These are phyloP conservation scores for Magnusiomyces tetraspermus DNA, from an alignment of 1,139 yeast genomes.

Conservation along the genomic window DNA sequence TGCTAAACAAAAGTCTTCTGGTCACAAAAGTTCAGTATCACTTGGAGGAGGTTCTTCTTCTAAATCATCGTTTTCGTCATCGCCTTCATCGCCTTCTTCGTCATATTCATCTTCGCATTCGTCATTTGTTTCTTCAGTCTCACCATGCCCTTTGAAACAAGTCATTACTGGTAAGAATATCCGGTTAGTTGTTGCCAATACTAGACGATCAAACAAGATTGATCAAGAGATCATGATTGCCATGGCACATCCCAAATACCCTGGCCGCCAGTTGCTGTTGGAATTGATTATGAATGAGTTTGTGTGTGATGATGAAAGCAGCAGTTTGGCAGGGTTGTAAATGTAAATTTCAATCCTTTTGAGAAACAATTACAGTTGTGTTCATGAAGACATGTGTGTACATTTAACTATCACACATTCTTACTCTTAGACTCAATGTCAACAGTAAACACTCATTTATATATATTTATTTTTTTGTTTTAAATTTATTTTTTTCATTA, in stretches of 20 bases:
- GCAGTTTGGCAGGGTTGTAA: constrained; percentile 24
- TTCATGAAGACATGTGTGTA: too few species aligned
- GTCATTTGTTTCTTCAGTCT: not conserved
- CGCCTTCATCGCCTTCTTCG: not conserved
- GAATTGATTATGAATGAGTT: constrained; percentile 31
- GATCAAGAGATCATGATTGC: constrained; percentile 41
- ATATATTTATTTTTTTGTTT: too few species aligned
- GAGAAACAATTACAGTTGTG: too few species aligned
- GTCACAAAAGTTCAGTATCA: too few species aligned
- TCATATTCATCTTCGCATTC: too few species aligned
- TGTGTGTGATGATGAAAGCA: constrained; percentile 27
- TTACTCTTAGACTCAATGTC: too few species aligned
- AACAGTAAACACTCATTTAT: too few species aligned
- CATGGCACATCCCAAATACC: constrained; percentile 62
- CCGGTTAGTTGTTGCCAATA: constrained; percentile 34
- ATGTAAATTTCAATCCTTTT: not conserved
- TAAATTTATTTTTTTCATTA: too few species aligned
- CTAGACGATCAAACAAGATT: constrained; percentile 37
- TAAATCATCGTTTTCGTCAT: not conserved
- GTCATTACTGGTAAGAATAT: constrained; percentile 59
- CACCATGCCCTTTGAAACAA: constrained; percentile 42
- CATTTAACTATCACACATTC: too few species aligned
- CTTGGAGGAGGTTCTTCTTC: too few species aligned
- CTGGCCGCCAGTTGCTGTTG: constrained; percentile 50
- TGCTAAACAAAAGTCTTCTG: too few species aligned